phyloP scores from a whole-genome alignment of 129 eudicot species.

The sunflower (Helianthus annuus) region DNA sequence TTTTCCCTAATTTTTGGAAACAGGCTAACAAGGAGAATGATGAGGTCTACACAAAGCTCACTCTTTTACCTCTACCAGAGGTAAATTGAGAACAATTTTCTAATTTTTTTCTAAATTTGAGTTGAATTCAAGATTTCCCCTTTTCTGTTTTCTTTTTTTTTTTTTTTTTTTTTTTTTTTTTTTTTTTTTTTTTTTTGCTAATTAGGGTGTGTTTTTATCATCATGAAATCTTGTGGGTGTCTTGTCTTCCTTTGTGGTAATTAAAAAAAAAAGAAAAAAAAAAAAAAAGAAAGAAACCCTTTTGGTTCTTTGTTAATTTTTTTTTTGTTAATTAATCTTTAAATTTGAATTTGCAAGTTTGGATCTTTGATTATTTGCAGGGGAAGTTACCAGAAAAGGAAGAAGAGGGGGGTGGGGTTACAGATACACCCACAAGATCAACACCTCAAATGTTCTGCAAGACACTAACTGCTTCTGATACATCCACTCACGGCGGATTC shows the following conservation, averaged over 20 bases:
- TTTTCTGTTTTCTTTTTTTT: conserved; percentile 16
- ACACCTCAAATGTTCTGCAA: conserved; percentile 97
- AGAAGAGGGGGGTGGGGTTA: conserved; percentile 55
- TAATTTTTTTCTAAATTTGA: background rate
- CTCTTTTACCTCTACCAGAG: conserved; percentile 76
- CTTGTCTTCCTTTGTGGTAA: background rate
- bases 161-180: background rate
- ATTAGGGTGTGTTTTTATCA: conserved; percentile 20
- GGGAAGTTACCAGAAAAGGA: conserved; percentile 50
- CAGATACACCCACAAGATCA: conserved; percentile 40
- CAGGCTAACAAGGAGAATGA: conserved; percentile 91
- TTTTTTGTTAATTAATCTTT: background rate
- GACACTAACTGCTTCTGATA: conserved; percentile 95
- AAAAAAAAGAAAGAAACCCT: background rate
- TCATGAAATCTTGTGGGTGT: conserved; percentile 15
- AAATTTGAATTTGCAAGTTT: conserved; percentile 18
- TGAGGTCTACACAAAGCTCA: conserved; percentile 85
- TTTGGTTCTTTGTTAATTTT: background rate
- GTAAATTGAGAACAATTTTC: conserved; percentile 35
- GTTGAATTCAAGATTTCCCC: conserved; percentile 16
- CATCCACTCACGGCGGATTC: no score
- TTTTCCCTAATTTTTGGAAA: conserved; percentile 32
- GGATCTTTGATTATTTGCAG: conserved; percentile 30
- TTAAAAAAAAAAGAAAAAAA: no score
- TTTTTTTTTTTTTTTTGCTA: conserved; percentile 4